Conservation (phyloP, 257 asterid species). For the Prunella vulgaris region DNA sequence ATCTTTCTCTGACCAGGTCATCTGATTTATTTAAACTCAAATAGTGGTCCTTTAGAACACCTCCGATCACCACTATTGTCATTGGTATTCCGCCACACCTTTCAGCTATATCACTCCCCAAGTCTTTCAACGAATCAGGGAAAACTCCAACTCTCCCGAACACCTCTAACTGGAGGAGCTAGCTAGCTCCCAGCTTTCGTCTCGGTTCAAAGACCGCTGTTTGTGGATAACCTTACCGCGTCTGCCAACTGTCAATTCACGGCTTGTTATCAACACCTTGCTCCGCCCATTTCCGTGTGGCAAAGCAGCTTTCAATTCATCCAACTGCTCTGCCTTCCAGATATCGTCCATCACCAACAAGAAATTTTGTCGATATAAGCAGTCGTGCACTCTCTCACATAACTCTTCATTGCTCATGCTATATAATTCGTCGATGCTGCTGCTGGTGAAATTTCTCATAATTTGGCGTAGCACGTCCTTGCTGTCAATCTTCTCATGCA, state of each 20-base stretch:
- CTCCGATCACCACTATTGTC: neutral
- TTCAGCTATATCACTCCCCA: neutral
- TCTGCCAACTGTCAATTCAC: neutral
- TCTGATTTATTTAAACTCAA: neutral
- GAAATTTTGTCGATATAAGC: neutral
- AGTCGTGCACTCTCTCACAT: neutral
- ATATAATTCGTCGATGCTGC: neutral
- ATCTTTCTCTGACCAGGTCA: neutral
- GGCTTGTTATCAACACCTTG: neutral
- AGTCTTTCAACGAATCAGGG: neutral
- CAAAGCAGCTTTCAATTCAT: neutral
- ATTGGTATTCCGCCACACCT: neutral
- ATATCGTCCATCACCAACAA: neutral
- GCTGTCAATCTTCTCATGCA: no score
- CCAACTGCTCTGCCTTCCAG: neutral
- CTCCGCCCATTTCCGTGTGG: neutral
- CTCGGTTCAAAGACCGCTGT: neutral
- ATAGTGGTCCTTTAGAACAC: neutral
- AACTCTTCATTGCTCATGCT: neutral
- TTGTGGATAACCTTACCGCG: neutral
- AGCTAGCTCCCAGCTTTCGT: neutral
- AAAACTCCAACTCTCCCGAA: neutral
- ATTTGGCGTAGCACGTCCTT: neutral
- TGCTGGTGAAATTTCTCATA: neutral
- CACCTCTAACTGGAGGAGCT: slow-evolving; percentile 19